A percentile compares a stretch with the other conserved stretches of the same genome.
Conservation (phyloP, 306 rosid species). For the Dicorynia guianensis region DNA sequence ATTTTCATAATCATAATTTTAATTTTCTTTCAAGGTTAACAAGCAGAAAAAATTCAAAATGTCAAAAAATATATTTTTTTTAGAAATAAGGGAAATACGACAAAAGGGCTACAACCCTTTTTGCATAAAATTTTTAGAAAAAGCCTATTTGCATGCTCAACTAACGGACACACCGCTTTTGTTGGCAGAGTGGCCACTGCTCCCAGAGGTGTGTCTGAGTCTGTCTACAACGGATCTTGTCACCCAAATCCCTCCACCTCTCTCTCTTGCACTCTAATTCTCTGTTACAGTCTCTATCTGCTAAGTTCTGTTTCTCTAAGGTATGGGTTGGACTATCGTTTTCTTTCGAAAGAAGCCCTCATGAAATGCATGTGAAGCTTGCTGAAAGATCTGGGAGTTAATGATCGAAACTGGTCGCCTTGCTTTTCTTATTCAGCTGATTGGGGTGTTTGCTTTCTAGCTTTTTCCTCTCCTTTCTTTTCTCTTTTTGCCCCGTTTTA, state of each 20-base stretch:
- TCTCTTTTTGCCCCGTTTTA: constrained; percentile 32
- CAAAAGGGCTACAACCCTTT: no score
- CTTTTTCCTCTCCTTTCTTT: constrained; percentile 35
- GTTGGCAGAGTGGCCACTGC: constrained; percentile 57
- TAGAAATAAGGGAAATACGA: no score
- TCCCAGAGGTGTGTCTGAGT: constrained; percentile 50
- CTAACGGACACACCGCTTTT: constrained; percentile 75
- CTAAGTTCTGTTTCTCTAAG: constrained; percentile 21
- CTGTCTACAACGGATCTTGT: constrained; percentile 77
- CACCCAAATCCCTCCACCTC: constrained; percentile 21
- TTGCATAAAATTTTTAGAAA: no score
- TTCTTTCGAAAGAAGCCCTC: constrained; percentile 55
- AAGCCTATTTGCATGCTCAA: constrained; percentile 60
- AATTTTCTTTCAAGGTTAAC: constrained; percentile 18
- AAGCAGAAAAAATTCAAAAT: neutral
- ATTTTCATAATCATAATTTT: no score
- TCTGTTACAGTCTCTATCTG: constrained; percentile 16
- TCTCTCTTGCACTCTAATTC: constrained; percentile 14
- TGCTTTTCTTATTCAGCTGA: constrained; percentile 75
- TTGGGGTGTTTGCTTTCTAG: constrained; percentile 48
- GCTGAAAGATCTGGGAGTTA: constrained; percentile 74
- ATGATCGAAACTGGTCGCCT: constrained; percentile 60
- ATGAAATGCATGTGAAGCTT: constrained; percentile 90
- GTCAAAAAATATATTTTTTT: no score
- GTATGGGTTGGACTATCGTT: constrained; percentile 54